Conservation (phyloP, 129 eudicot genomes). For the Escallonia rubra region DNA sequence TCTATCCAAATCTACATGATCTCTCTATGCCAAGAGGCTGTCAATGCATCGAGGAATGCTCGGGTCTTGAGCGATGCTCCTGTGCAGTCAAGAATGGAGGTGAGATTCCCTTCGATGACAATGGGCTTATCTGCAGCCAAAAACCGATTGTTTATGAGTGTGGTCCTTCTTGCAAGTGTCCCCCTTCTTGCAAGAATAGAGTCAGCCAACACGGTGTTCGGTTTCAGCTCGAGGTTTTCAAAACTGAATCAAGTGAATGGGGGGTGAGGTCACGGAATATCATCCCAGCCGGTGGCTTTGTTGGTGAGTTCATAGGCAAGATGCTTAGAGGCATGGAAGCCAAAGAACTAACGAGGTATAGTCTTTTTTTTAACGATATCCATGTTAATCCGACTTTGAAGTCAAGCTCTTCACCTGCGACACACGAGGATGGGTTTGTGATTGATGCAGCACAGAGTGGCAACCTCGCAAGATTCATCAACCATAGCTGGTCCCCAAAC, state of each 20-base stretch:
- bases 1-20: background rate
- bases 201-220: constrained; percentile 6
- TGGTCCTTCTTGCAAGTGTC: constrained; percentile 20
- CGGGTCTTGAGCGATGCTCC: constrained; percentile 1
- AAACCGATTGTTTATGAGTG: constrained; percentile 21
- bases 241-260: constrained; percentile 7
- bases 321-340: constrained; percentile 4
- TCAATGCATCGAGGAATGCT: constrained; percentile 9
- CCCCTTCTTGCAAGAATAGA: constrained; percentile 14
- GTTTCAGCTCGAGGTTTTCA: constrained; percentile 17
- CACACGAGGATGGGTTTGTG: background rate
- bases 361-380: constrained; percentile 7
- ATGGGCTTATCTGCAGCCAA: background rate
- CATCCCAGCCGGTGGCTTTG: constrained; percentile 8
- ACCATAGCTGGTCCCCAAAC: constrained; percentile 14
- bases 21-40: constrained; percentile 9
- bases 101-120: background rate
- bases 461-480: constrained; percentile 19
- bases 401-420: background rate
- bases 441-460: constrained; percentile 7
- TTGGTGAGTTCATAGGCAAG: constrained; percentile 21
- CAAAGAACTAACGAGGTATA: constrained; percentile 6
- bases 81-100: constrained; percentile 2
- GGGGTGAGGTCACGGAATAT: constrained; percentile 15
- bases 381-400: constrained; percentile 1